Conservation (phyloP, 2,329 filamentous ascomycete genomes). For the Diaporthe sp. region DNA sequence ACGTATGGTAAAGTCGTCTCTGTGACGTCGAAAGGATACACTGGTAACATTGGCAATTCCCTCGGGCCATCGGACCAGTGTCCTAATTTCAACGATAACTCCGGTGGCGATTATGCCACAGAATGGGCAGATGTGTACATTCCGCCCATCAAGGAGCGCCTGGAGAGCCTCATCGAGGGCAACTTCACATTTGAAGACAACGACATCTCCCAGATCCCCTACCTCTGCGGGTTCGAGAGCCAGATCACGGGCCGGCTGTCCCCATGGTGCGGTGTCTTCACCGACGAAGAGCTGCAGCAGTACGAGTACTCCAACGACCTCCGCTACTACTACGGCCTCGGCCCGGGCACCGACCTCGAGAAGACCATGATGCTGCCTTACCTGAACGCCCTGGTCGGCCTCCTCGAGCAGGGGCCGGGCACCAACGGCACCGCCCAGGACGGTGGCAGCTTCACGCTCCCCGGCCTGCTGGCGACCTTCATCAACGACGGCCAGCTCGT, state of each 20-base stretch:
- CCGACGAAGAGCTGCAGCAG: conserved; percentile 70
- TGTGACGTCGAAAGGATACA: conserved; percentile 68
- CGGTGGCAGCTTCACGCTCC: conserved; percentile 62
- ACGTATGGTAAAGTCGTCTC: conserved; percentile 68
- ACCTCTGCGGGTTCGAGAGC: conserved; percentile 78
- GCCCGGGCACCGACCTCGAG: conserved; percentile 67
- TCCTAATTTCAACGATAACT: conserved; percentile 68
- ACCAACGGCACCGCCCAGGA: conserved; percentile 61
- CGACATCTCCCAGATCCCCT: conserved; percentile 72
- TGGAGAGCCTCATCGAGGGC: conserved; percentile 67
- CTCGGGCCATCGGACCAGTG: conserved; percentile 75
- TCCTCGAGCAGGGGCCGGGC: conserved; percentile 66
- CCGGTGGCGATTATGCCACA: conserved; percentile 60
- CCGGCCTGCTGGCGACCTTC: conserved; percentile 72
- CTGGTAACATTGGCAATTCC: conserved; percentile 69
- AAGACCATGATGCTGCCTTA: conserved; percentile 73
- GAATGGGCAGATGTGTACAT: conserved; percentile 66
- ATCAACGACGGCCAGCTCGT: conserved; percentile 77
- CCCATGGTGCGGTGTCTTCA: conserved; percentile 74
- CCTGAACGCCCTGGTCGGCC: conserved; percentile 64
- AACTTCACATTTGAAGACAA: conserved; percentile 65
- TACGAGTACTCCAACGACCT: conserved; percentile 79
- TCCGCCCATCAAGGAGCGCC: conserved; percentile 65
- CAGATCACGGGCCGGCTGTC: conserved; percentile 74
- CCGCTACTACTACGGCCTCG: conserved; percentile 76